phyloP scores from a whole-genome alignment of 2,329 filamentous ascomycete species.

The Ophiostoma perfectum region DNA sequence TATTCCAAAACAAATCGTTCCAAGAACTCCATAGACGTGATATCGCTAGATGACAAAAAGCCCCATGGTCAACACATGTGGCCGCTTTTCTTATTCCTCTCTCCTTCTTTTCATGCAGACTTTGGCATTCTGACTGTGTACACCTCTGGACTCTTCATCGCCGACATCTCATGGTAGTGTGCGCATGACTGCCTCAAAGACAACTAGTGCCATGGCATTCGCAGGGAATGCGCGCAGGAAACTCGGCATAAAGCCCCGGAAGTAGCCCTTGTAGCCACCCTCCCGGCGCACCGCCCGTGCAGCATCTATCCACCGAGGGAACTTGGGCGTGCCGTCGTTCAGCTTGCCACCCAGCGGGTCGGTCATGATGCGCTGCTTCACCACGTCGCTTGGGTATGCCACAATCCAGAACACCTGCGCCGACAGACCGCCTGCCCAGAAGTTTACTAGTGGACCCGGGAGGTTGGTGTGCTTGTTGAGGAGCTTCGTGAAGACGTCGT shows the following conservation, averaged over 20 bases:
- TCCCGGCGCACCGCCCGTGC: constrained; percentile 72
- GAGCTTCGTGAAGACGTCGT: constrained; percentile 72
- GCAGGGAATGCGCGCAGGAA: constrained; percentile 92
- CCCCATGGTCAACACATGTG: no score
- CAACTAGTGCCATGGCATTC: constrained; percentile 87
- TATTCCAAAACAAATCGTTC: neutral
- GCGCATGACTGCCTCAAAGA: constrained; percentile 89
- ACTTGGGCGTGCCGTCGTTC: constrained; percentile 62
- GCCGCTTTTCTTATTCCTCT: neutral
- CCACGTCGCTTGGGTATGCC: constrained; percentile 84
- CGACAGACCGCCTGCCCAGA: constrained; percentile 91
- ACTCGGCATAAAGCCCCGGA: constrained; percentile 89
- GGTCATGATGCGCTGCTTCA: constrained; percentile 97
- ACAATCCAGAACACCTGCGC: constrained; percentile 94
- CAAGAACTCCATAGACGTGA: constrained; percentile 1
- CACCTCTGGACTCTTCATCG: neutral
- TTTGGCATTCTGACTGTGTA: no score
- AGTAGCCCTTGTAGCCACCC: constrained; percentile 73
- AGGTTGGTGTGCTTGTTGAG: constrained; percentile 63
- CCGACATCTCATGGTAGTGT: constrained; percentile 39
- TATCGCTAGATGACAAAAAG: neutral
- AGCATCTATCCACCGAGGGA: constrained; percentile 72
- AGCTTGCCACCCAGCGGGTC: constrained; percentile 72
- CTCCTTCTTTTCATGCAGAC: neutral
- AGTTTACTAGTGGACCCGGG: constrained; percentile 78